Evolutionary conservation across 2,329 filamentous ascomycete species (phyloP).

Genomic region (Aspergillus sp.): DNA sequence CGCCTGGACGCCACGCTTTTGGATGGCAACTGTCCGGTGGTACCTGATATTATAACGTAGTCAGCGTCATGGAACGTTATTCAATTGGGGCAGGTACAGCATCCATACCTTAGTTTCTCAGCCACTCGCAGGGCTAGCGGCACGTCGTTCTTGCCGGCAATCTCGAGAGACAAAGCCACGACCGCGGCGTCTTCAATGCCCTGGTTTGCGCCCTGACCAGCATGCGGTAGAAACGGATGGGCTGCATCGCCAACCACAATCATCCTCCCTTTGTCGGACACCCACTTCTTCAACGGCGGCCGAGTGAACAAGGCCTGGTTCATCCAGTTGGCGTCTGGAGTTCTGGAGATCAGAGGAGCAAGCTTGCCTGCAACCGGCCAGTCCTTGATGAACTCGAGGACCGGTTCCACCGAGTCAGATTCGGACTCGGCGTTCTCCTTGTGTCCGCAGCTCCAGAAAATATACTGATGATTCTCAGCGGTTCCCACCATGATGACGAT

Average conservation of each 20-base stretch:
- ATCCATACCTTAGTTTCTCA: slow-evolving; percentile 16
- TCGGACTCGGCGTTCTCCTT: background rate
- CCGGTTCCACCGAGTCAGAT: background rate
- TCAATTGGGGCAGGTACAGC: background rate
- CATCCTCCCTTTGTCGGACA: slow-evolving; percentile 44
- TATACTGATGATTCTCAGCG: background rate
- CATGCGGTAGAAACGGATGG: slow-evolving; percentile 52
- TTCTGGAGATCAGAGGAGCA: background rate
- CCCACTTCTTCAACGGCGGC: slow-evolving; percentile 29
- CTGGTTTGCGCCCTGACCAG: slow-evolving; percentile 50
- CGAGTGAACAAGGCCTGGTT: background rate
- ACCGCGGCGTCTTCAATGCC: slow-evolving; percentile 53
- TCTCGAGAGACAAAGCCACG: slow-evolving; percentile 44
- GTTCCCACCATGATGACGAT: background rate
- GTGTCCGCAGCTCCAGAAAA: background rate
- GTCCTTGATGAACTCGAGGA: background rate
- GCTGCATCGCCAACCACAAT: slow-evolving; percentile 53
- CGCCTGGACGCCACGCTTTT: too few relatives aligned
- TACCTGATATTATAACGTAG: too few relatives aligned
- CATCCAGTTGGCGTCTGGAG: background rate
- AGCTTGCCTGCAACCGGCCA: background rate
- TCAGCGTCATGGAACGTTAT: too few relatives aligned
- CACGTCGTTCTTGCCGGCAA: slow-evolving; percentile 20
- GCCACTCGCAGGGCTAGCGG: slow-evolving; percentile 10
- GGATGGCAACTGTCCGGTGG: too few relatives aligned